These are phyloP conservation scores for Metschnikowia colocasiae DNA, from an alignment of 805 yeast genomes.

Conservation along the genomic window DNA sequence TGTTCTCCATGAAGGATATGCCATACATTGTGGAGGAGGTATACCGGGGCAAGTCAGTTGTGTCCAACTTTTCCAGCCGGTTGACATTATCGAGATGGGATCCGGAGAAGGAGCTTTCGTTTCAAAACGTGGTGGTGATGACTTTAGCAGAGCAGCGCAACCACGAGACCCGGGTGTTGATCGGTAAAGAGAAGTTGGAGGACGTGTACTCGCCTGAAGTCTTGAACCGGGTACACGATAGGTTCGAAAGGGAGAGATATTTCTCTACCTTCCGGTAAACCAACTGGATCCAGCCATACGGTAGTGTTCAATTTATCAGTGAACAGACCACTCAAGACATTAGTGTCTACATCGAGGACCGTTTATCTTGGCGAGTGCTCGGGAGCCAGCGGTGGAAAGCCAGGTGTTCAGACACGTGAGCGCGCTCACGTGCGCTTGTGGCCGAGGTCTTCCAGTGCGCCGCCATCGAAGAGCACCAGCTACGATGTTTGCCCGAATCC, in stretches of 20 bases:
- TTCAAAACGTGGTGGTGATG: conserved; percentile 81
- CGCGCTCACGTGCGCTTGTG: not conserved
- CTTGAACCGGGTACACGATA: conserved; percentile 50
- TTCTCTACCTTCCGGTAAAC: conserved; percentile 43
- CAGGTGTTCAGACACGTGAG: no score
- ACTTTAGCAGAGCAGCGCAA: conserved; percentile 79
- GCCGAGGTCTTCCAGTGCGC: not conserved
- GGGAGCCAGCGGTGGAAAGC: no score
- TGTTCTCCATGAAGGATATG: conserved; percentile 66
- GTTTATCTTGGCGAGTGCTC: no score
- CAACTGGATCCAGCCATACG: no score
- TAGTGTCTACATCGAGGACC: no score
- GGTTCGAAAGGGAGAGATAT: conserved; percentile 73
- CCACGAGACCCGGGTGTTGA: conserved; percentile 75
- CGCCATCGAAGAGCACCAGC: not conserved
- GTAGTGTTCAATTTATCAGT: no score
- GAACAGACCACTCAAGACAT: no score
- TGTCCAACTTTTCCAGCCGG: conserved; percentile 77
- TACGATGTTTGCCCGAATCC: conserved; percentile 6
- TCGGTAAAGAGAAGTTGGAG: conserved; percentile 58
- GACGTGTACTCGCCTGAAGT: conserved; percentile 65
- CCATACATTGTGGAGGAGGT: conserved; percentile 87
- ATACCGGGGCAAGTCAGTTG: conserved; percentile 86
- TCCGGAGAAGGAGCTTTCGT: conserved; percentile 55
- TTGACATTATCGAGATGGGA: conserved; percentile 85